Evolutionary conservation across 1,284 basidiomycete genomes (phyloP).

Genomic region (Ceratobasidium sp.): DNA sequence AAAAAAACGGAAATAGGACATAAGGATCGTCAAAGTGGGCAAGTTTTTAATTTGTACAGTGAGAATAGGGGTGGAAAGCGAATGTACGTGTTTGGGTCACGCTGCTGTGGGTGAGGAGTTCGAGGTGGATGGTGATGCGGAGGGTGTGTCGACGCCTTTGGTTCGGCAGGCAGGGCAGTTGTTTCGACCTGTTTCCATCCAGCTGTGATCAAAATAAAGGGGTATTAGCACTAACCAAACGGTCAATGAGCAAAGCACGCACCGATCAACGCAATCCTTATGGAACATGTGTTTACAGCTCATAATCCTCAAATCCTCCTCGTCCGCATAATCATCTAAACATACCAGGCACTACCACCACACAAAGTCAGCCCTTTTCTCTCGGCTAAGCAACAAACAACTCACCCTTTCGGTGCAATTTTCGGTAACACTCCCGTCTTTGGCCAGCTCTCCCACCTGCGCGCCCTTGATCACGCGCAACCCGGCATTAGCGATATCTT

Average conservation of each 20-base stretch:
- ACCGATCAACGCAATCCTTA: constrained; percentile 78
- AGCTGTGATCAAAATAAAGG: constrained; percentile 56
- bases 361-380: neutral
- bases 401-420: constrained; percentile 81
- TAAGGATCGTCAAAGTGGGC: constrained; percentile 4
- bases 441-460: constrained; percentile 65
- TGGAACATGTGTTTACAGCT: constrained; percentile 88
- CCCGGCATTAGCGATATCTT: constrained; percentile 84
- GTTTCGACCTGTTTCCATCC: constrained; percentile 86
- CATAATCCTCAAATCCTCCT: constrained; percentile 82
- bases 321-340: constrained; percentile 78
- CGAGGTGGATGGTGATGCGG: constrained; percentile 27
- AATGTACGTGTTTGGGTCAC: neutral
- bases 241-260: neutral
- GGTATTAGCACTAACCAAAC: neutral
- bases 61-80: neutral
- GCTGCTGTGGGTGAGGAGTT: neutral
- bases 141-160: constrained; percentile 46
- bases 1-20: neutral
- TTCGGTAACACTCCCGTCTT: constrained; percentile 70
- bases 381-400: constrained; percentile 45
- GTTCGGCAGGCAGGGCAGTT: constrained; percentile 90
- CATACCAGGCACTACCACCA: constrained; percentile 76
- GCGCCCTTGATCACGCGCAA: constrained; percentile 64
- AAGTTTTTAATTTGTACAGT: constrained; percentile 10